Conservation (phyloP, 768 basidiomycete genomes). For the Sporobolomyces roseus region DNA sequence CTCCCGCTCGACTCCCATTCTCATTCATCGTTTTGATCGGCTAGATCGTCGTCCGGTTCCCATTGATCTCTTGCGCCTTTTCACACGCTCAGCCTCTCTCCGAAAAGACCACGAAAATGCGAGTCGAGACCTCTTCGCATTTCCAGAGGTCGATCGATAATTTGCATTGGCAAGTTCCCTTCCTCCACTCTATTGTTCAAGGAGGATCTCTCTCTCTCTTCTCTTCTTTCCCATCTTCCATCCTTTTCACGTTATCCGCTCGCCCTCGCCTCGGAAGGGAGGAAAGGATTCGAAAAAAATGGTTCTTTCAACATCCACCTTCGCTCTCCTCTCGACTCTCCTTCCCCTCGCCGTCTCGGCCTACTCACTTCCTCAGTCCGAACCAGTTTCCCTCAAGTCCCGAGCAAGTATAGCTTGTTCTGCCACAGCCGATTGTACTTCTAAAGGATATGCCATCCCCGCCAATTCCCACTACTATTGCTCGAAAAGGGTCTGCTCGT, state of each 20-base stretch:
- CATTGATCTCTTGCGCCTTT: no score
- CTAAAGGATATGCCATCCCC: background rate
- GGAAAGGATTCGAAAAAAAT: no score
- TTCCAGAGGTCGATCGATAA: no score
- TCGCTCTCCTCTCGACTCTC: background rate
- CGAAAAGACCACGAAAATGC: no score
- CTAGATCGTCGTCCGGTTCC: no score
- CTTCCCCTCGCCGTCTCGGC: background rate
- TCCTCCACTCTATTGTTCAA: no score
- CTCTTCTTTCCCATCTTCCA: background rate
- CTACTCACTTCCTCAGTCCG: background rate
- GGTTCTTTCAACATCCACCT: background rate
- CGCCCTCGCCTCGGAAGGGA: background rate
- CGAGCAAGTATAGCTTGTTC: constrained; percentile 4
- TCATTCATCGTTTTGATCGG: no score
- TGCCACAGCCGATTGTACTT: constrained; percentile 3
- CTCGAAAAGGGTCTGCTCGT: background rate
- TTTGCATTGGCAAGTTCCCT: no score
- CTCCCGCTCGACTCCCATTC: no score
- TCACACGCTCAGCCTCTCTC: no score
- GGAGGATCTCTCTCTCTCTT: no score
- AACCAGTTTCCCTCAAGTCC: background rate
- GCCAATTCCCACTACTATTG: constrained; percentile 4
- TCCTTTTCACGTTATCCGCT: background rate
- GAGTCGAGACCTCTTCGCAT: no score